Percentiles rank a stretch among this genome's conserved stretches.
Evolutionary conservation across 2,329 filamentous ascomycete genomes (phyloP).

Genomic region (Trichophyton benhamiae): DNA sequence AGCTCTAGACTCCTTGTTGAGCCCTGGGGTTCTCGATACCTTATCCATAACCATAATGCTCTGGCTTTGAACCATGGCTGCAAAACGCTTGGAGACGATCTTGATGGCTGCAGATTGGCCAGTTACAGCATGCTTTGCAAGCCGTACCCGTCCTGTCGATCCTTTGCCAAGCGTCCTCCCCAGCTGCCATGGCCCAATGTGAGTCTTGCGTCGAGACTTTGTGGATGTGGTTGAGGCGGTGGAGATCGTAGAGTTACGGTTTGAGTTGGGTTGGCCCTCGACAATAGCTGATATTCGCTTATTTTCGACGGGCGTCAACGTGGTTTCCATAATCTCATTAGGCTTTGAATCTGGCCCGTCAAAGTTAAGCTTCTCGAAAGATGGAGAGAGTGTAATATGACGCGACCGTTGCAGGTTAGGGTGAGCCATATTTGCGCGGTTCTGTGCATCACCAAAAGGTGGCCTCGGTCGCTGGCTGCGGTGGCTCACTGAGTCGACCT

Average conservation of each 20-base stretch:
- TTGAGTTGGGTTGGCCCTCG: constrained; percentile 37
- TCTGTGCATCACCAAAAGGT: constrained; percentile 39
- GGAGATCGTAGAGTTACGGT: constrained; percentile 42
- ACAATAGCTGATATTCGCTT: constrained; percentile 43
- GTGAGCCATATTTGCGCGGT: constrained; percentile 34
- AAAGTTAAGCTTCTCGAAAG: constrained; percentile 4
- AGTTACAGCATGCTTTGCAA: constrained; percentile 68
- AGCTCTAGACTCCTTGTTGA: constrained; percentile 49
- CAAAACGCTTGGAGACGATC: constrained; percentile 77
- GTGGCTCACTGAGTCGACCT: background rate
- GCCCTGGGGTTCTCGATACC: constrained; percentile 47
- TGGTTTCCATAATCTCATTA: background rate
- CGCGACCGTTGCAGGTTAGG: constrained; percentile 2
- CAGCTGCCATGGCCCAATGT: constrained; percentile 87
- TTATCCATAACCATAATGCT: constrained; percentile 74
- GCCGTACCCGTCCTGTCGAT: constrained; percentile 73
- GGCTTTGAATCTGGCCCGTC: background rate
- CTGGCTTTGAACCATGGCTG: constrained; percentile 68
- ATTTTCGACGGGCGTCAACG: constrained; percentile 20
- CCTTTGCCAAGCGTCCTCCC: constrained; percentile 82
- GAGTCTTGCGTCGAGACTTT: constrained; percentile 50
- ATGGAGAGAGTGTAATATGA: background rate
- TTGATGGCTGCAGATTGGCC: constrained; percentile 82
- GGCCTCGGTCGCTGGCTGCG: constrained; percentile 14
- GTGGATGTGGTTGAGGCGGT: constrained; percentile 44